Conservation (phyloP, 768 basidiomycete genomes). For the Boletus subcaerulescens region DNA sequence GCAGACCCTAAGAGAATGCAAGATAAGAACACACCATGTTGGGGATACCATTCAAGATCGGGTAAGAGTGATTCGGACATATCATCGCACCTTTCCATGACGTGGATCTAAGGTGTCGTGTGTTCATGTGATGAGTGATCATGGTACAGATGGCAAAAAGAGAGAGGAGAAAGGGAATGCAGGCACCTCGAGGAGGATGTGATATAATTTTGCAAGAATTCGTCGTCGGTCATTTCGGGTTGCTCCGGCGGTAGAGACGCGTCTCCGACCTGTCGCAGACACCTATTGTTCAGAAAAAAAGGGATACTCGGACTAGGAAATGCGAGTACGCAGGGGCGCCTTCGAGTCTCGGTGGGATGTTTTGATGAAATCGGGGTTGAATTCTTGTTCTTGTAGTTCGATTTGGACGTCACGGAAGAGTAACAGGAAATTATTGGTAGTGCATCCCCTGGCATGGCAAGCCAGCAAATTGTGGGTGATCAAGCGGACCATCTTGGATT, state of each 20-base stretch:
- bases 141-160: no score
- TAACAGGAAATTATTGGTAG: constrained; percentile 90
- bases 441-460: constrained; percentile 90
- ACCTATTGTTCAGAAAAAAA: neutral
- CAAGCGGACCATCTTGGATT: constrained; percentile 71
- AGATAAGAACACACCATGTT: constrained; percentile 76
- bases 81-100: constrained; percentile 90
- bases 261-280: constrained; percentile 67
- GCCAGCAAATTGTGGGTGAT: constrained; percentile 98
- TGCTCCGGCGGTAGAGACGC: constrained; percentile 72
- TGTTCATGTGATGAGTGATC: no score
- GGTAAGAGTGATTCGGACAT: constrained; percentile 88
- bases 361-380: constrained; percentile 84
- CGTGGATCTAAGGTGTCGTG: no score
- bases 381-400: constrained; percentile 81
- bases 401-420: constrained; percentile 75
- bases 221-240: constrained; percentile 79
- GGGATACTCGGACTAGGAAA: neutral
- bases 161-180: no score
- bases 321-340: constrained; percentile 57
- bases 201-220: constrained; percentile 76
- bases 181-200: no score
- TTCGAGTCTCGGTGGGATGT: constrained; percentile 84
- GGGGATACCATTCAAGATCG: constrained; percentile 91
- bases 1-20: neutral